Evolutionary conservation across 257 asterid species (phyloP), one percentile per base, ranked within the genome.

Genomic region (Solanum medicagineum): DNA sequence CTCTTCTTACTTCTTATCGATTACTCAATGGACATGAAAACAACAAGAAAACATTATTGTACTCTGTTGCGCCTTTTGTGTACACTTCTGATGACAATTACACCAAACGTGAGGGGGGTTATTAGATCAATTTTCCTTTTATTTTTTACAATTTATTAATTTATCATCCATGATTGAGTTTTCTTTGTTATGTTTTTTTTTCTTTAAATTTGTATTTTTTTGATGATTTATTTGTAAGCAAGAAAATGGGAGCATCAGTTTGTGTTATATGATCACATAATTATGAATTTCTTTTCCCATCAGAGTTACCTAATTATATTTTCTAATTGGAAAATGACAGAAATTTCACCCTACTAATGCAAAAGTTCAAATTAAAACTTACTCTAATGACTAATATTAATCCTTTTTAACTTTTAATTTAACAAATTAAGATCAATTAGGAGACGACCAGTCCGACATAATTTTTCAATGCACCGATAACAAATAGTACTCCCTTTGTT

Each of bases 31-130:
- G 29, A 32, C 32, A 66, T 85, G 81, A 36, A n/a, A n/a, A n/a
- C n/a, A n/a, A n/a, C n/a, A n/a, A n/a, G 1, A 26, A 26, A 56
- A 84, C 81, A 84, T 86, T 92, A 68, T 53, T 91, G 80, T 92
- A 92, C 83, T 86, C 93, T 4, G 88, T 89, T 9, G 90, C 90
- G 2, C 93, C 93, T 11, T 92, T 91, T 69, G 87, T 87, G 20
- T 91, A 77, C 83, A 77, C 83, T 51, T 51, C 83, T 2, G 24
- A 47, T 16, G 74, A 2, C 7, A 6, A 65, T 1, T 13, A 26
- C 7, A n/a, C 40, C 24, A 26, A 51, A 32, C 42, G 16, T 49
- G 45, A 49, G 11, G 68, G 32, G 62, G 82, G 62, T 49, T 75
- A 77, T 77, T 77, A 77, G 26, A 47, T 47, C 32, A 3, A 8